Base-by-base conservation (phyloP, 805 yeast species). In the Barnettozyma vustinii region DNA sequence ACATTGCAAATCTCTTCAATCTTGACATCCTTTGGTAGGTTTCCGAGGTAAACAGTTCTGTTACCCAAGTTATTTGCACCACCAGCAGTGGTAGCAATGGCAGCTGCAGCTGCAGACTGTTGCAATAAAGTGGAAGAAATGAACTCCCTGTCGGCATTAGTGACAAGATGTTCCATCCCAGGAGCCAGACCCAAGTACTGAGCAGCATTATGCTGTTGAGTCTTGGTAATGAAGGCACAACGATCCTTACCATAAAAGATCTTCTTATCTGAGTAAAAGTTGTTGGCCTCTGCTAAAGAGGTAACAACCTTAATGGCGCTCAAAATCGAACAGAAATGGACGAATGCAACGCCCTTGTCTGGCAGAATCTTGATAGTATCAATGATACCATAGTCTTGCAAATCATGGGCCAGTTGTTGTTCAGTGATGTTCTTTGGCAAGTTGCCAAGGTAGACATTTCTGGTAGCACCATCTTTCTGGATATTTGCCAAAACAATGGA, bases 101-200 rank as follows among this genome's bases (percentile, higher is more conserved):
- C 92, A n/a, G 96, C 96, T 7, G 98, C 97, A 1, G 97, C 97
- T 36, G 96, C 95, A 15, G 96, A 83, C 69, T 94, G 97, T 67
- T 89, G 96, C 36, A 92, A 87, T 48, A 91, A 74, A 8, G 92
- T 87, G 39, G 81, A 78, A 0, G 91, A 83, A 40, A 77, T 72
- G 51, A 77, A 66, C 45, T 75, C 80, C 36, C 79, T 63, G 56
- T 78, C 81, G 9, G 87, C 84, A 48, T 81, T 82, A 50, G 88
- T 84, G 25, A 85, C 80, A 49, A 86, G 71, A 60, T 85, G 87
- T 60, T 87, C 96, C 76, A 84, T 79, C 26, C 95, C 94, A 18
- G 96, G 96, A 40, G 94, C 88, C 52, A 90, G 74, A 1, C 97
- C 97, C 48, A 92, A 70, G 63, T 89, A 92, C 65, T 91, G 96